Evolutionary conservation across 1,139 yeast species (phyloP), one percentile per base, ranked within the genome.

Genomic region (Keqinozyma sinolaborantium): DNA sequence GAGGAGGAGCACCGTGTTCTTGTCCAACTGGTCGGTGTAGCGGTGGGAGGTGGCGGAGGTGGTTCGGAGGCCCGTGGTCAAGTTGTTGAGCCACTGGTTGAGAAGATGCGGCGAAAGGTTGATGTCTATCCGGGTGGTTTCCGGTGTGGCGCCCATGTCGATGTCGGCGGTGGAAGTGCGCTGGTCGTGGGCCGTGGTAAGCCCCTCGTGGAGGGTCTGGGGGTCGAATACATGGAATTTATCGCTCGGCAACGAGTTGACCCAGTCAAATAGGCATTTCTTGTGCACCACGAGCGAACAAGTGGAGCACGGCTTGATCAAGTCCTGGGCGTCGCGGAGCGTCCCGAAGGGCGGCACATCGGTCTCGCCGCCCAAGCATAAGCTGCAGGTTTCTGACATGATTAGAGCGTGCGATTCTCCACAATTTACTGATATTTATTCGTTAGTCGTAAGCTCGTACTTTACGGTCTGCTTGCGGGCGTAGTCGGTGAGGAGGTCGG

Each of bases 231-330:
- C 39, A 20, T 50, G 50, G 14, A 60, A 36, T 31, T 60, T 58
- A 29, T 58, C 58, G 9, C 54, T 35, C 3, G 67, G 63, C 13
- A 67, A 47, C 5, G 69, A 53, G 39, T 60, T 58, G 47, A 66
- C 62, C 73, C 74, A 69, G 36, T 68, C 74, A 10, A 64, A 35
- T 18, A 69, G 47, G 38, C 75, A 69, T 39, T 61, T 64, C 23
- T 63, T 47, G 47, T 69, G 75, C 16, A 66, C 48, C 4, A 52
- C 52, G 24, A 69, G 35, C 9, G 61, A 51, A 40, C 75, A 69
- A 2, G 69, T 61, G 13, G 56, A 36, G 42, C 75, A 69, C 0
- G 74, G 74, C n/a, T 49, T 47, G 11, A 68, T 44, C 31, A 69
- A 45, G 34, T 63, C 70, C 35, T 50, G 47, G 4, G 72, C 72